Evolutionary conservation across 208 protist genomes (phyloP).

Genomic region (Phytomonas sp.): DNA sequence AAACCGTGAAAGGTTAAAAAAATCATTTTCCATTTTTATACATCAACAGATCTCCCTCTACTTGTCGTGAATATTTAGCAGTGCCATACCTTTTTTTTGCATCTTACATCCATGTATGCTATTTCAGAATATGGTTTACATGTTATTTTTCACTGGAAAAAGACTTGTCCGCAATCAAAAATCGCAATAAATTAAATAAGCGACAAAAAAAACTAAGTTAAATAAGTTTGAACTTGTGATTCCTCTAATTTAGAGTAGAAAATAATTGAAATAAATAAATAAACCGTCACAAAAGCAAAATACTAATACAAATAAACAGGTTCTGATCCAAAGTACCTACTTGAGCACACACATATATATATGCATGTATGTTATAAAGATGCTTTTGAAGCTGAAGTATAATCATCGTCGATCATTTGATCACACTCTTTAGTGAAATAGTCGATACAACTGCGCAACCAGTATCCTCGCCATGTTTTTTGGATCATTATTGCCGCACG

Average conservation of each 20-base stretch:
- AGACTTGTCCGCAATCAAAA: background rate
- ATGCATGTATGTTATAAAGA: background rate
- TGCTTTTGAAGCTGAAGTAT: constrained; percentile 12
- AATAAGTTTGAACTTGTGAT: constrained; percentile 1
- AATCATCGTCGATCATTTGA: constrained; percentile 20
- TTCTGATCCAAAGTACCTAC: background rate
- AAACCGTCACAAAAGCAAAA: background rate
- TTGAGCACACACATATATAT: background rate
- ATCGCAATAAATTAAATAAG: constrained; percentile 5
- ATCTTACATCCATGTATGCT: background rate
- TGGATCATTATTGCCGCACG: constrained; percentile 33
- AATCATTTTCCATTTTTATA: background rate
- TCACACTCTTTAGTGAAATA: constrained; percentile 56
- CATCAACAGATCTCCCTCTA: background rate
- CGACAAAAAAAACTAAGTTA: constrained; percentile 11
- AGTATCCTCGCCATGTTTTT: constrained; percentile 46
- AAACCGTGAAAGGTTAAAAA: background rate
- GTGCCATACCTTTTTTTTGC: background rate
- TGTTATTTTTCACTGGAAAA: background rate
- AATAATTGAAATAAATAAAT: constrained; percentile 1
- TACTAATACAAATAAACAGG: background rate
- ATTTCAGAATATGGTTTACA: background rate
- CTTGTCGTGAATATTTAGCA: background rate
- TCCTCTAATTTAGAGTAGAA: background rate
- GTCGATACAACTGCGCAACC: constrained; percentile 26